A percentile compares a stretch with the other conserved stretches of the same genome.
phyloP scores from a whole-genome alignment of 2,329 filamentous ascomycete species.

The Alternaria brassicicola region DNA sequence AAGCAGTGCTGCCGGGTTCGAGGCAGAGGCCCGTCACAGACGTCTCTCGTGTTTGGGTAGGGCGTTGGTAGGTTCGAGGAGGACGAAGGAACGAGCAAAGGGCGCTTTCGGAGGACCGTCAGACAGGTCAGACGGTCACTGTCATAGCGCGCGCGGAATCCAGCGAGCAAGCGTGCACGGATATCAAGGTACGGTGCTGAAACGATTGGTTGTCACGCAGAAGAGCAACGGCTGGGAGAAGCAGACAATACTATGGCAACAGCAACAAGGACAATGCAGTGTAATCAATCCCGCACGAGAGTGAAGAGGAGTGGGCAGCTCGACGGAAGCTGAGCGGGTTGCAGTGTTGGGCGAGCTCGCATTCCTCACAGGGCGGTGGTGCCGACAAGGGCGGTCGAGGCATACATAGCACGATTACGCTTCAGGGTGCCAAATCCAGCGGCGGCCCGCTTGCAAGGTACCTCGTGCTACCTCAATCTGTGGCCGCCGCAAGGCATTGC shows the following conservation, averaged over 20 bases:
- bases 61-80: conserved; percentile 33
- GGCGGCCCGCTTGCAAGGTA: conserved; percentile 40
- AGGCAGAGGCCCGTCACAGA: conserved; percentile 32
- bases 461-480: conserved; percentile 41
- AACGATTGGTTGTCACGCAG: conserved; percentile 49
- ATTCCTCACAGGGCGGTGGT: conserved; percentile 39
- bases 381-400: conserved; percentile 47
- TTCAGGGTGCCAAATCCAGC: conserved; percentile 38
- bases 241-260: conserved; percentile 17
- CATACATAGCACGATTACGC: conserved; percentile 44
- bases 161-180: conserved; percentile 47
- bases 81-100: conserved; percentile 44
- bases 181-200: conserved; percentile 47
- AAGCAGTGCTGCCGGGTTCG: conserved; percentile 32
- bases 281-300: conserved; percentile 11
- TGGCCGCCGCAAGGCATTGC: conserved; percentile 42
- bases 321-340: conserved; percentile 20
- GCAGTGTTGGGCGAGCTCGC: conserved; percentile 43
- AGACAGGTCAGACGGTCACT: conserved; percentile 50
- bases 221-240: conserved; percentile 36
- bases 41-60: conserved; percentile 33
- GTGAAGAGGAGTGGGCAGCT: conserved; percentile 9
- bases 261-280: conserved; percentile 13
- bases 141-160: conserved; percentile 50
- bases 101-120: conserved; percentile 42